Conservation (phyloP, 83 land plant species). For the Isoetes engelmannii region DNA sequence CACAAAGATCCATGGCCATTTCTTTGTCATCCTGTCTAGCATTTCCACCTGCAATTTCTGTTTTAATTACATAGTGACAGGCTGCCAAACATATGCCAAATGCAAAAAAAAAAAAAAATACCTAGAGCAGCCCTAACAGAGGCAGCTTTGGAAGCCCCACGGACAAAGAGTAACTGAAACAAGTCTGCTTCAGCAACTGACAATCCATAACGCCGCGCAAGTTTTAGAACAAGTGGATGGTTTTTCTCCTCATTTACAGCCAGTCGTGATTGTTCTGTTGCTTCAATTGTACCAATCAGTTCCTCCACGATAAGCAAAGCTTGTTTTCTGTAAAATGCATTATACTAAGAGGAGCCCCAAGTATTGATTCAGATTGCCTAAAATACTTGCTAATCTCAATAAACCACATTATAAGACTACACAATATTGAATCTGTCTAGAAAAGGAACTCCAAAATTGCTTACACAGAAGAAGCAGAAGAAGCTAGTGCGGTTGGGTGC, state of each 20-base stretch:
- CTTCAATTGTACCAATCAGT: slow-evolving; percentile 12
- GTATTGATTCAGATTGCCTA: neutral
- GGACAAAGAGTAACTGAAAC: slow-evolving; percentile 34
- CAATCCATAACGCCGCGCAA: slow-evolving; percentile 18
- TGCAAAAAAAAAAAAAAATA: neutral
- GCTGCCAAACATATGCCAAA: neutral
- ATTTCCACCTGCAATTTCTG: slow-evolving; percentile 17
- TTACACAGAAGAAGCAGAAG: neutral
- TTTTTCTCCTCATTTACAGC: slow-evolving; percentile 4
- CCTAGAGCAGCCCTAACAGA: slow-evolving; percentile 26
- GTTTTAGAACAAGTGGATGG: slow-evolving; percentile 25
- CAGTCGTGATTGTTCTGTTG: slow-evolving; percentile 16
- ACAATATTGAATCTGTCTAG: neutral
- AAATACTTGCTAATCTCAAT: neutral
- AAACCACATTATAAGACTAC: neutral
- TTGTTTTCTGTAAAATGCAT: slow-evolving; percentile 14
- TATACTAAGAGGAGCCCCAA: too few relatives aligned
- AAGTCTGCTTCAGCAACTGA: slow-evolving; percentile 23
- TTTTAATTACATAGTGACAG: neutral
- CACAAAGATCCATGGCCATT: slow-evolving; percentile 37
- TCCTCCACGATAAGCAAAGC: slow-evolving; percentile 17
- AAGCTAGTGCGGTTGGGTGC: neutral
- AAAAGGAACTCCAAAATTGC: neutral
- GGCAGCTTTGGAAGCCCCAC: slow-evolving; percentile 29
- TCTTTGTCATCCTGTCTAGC: slow-evolving; percentile 31